Evolutionary conservation across 768 basidiomycete species (phyloP), one percentile per base, ranked within the genome.

Genomic region (Heimioporus sp.): DNA sequence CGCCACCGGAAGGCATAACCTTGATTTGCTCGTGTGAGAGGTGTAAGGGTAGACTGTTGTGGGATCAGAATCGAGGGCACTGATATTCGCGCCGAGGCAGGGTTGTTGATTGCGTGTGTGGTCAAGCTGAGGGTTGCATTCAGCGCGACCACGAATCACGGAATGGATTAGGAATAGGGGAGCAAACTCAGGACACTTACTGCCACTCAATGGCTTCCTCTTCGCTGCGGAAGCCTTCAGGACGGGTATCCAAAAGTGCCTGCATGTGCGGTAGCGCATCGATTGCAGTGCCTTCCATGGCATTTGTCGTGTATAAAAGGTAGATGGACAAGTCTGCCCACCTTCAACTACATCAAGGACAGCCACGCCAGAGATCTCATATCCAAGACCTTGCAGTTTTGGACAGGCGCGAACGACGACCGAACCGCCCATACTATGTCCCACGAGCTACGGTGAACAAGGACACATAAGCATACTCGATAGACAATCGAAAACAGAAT

Each of bases 351-450:
- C 90, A 58, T 95, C 92, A 3, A 95, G 72, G 2, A 95, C 93
- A 0, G 79, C 81, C 10, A 92, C 84, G 5, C 92, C 92, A 2
- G 81, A 77, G 4, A 98, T 74, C 13, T 76, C 77, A 58, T 91
- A 96, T 43, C 83, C 81, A 20, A 72, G 73, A 40, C 82, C 78
- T 48, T 89, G 79, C 2, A 99, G 74, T 16, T 70, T 64, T 2
- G 90, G 82, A 54, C 83, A 84, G 2, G 85, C 79, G 5, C 84
- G 81, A 9, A 88, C 82, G 19, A 91, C 80, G 4, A 97, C 94
- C 0, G 94, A 86, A 21, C 95, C 96, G 13, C 97, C 97, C 88
- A 99, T 96, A 52, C 92, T 95, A 65, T 99, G 97, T 0, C 97
- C 97, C 10, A 97, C 79, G 8, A 97, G 79, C 88, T 92, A 46